phyloP scores from a whole-genome alignment of 164 flowering plant genomes.

The Magnolia officinalis region DNA sequence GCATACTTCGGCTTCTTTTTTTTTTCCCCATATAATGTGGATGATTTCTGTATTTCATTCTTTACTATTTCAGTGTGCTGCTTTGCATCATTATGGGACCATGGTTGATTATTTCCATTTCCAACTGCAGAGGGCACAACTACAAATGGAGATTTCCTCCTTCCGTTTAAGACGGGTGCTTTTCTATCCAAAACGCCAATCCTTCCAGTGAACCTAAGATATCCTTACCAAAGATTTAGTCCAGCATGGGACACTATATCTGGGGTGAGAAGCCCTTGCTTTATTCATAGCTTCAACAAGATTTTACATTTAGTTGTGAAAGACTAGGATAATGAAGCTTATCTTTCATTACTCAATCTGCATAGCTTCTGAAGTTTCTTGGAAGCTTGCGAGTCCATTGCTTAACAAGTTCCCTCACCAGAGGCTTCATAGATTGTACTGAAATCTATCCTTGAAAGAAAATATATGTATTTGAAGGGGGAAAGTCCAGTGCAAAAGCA shows the following conservation, averaged over 20 bases:
- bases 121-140: constrained; percentile 79
- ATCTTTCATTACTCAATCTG: not conserved
- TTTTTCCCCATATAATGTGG: too few relatives aligned
- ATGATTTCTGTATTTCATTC: too few relatives aligned
- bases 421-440: too few relatives aligned
- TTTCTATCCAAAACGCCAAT: constrained; percentile 77
- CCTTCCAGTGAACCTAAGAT: constrained; percentile 77
- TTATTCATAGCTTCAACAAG: not conserved
- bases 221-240: constrained; percentile 86
- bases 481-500: too few relatives aligned
- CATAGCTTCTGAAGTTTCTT: not conserved
- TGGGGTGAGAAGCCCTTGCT: constrained; percentile 52
- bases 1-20: too few relatives aligned
- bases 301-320: not conserved
- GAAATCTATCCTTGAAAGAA: too few relatives aligned
- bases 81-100: not conserved
- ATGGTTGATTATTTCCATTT: constrained; percentile 2
- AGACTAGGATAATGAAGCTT: not conserved
- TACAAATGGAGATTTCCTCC: constrained; percentile 88
- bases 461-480: too few relatives aligned
- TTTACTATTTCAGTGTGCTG: not conserved
- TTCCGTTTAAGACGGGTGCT: constrained; percentile 94
- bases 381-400: not conserved
- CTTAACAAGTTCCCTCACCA: not conserved
- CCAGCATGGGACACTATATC: constrained; percentile 94